phyloP scores from a whole-genome alignment of 805 yeast genomes.

The Barnettozyma siamensis region DNA sequence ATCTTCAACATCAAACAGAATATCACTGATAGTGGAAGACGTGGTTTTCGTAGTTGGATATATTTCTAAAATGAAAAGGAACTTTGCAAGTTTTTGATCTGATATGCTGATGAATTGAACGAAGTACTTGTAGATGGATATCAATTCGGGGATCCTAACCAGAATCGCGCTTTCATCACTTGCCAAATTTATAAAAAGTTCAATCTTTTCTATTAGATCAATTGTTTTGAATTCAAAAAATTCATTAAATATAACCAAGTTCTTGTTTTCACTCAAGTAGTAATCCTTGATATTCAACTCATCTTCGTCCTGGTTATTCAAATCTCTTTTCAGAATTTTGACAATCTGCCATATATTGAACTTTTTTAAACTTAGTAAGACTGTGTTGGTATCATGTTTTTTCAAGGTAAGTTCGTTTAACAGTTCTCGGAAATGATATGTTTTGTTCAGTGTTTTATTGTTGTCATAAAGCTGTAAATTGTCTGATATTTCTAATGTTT shows the following conservation, averaged over 20 bases:
- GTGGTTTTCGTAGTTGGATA: slow-evolving; percentile 12
- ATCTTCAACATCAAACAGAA: slow-evolving; percentile 17
- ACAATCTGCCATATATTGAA: slow-evolving; percentile 29
- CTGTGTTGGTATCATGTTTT: slow-evolving; percentile 27
- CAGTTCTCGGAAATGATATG: slow-evolving; percentile 19
- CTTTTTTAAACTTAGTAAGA: slow-evolving; percentile 24
- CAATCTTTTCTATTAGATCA: slow-evolving; percentile 18
- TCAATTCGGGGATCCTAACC: neutral
- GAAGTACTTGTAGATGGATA: slow-evolving; percentile 2
- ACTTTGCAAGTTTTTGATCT: slow-evolving; percentile 11
- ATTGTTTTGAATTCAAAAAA: slow-evolving; percentile 27
- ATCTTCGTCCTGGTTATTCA: slow-evolving; percentile 5
- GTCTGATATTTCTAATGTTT: slow-evolving; percentile 23
- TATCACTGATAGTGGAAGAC: slow-evolving; percentile 3
- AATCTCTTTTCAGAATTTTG: slow-evolving; percentile 19
- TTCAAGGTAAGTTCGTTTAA: slow-evolving; percentile 10
- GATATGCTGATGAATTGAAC: slow-evolving; percentile 2
- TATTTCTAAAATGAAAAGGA: slow-evolving; percentile 20
- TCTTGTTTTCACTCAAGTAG: slow-evolving; percentile 27
- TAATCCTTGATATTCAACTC: slow-evolving; percentile 27
- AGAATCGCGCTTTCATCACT: neutral
- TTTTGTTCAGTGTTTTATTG: slow-evolving; percentile 13
- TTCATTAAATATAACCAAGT: slow-evolving; percentile 28
- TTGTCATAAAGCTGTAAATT: slow-evolving; percentile 11
- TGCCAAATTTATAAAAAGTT: slow-evolving; percentile 8